These are phyloP conservation scores for Daldinia loculata DNA, from an alignment of 495 filamentous ascomycete species.

Conservation along the genomic window DNA sequence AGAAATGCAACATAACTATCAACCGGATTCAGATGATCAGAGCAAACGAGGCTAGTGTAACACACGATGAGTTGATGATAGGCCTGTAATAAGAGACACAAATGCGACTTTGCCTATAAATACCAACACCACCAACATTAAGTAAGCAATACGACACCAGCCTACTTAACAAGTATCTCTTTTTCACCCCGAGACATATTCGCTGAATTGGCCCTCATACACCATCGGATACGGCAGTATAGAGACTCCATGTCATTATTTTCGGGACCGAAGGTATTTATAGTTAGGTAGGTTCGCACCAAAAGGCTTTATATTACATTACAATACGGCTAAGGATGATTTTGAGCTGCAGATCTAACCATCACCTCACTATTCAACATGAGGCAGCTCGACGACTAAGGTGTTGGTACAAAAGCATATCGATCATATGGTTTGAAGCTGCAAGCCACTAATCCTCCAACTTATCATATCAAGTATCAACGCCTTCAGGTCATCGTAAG, in stretches of 20 bases:
- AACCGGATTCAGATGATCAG: too few species aligned
- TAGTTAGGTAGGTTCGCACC: neutral
- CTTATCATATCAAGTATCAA: too few species aligned
- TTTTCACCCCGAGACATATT: too few species aligned
- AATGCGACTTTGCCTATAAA: too few species aligned
- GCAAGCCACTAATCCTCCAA: conserved; percentile 27
- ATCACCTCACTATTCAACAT: neutral
- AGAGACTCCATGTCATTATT: neutral
- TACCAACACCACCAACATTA: too few species aligned
- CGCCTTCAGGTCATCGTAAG: neutral
- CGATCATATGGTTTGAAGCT: neutral
- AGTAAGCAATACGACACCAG: too few species aligned
- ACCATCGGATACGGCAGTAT: neutral
- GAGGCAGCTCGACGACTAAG: neutral
- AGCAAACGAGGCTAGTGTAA: too few species aligned
- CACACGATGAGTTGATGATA: too few species aligned
- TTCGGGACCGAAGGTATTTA: neutral
- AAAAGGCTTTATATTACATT: neutral
- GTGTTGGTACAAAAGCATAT: neutral
- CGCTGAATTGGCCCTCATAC: neutral
- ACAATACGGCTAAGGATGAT: neutral
- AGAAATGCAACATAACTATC: too few species aligned
- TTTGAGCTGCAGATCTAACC: neutral
- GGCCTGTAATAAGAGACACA: too few species aligned
- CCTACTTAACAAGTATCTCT: too few species aligned